phyloP scores from a whole-genome alignment of 306 rosid species.

The Elaeagnus macrophylla region DNA sequence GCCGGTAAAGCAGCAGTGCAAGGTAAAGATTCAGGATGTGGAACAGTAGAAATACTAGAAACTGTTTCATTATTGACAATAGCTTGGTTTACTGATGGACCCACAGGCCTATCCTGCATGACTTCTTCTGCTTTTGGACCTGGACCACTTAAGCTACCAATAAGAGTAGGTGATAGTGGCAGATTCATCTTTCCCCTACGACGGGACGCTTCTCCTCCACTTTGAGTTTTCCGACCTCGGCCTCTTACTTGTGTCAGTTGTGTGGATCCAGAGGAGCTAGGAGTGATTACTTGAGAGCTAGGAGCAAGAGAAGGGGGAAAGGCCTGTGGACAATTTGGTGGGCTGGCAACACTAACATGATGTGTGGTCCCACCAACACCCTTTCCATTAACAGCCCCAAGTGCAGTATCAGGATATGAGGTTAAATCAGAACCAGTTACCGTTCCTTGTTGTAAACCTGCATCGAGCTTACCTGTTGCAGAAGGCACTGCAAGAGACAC shows the following conservation, averaged over 20 bases:
- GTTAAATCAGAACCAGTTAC: constrained; percentile 30
- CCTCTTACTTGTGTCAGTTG: constrained; percentile 55
- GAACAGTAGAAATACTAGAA: constrained; percentile 30
- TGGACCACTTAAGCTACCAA: constrained; percentile 37
- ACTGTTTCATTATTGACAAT: constrained; percentile 26
- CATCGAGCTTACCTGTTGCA: constrained; percentile 36
- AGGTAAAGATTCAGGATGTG: constrained; percentile 27
- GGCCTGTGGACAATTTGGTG: constrained; percentile 33
- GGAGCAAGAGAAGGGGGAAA: constrained; percentile 32
- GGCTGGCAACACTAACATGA: constrained; percentile 27
- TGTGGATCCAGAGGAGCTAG: constrained; percentile 32
- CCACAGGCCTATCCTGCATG: constrained; percentile 32
- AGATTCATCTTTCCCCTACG: constrained; percentile 80
- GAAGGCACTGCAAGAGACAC: constrained; percentile 36
- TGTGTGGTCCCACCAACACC: constrained; percentile 28
- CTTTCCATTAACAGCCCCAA: constrained; percentile 24
- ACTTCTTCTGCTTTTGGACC: constrained; percentile 46
- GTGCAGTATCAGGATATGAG: constrained; percentile 32
- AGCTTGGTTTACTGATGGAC: constrained; percentile 36
- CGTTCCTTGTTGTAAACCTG: constrained; percentile 36
- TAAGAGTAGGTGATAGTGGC: constrained; percentile 28
- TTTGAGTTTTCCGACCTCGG: constrained; percentile 53
- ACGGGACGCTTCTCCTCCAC: constrained; percentile 46
- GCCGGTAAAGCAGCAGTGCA: constrained; percentile 37
- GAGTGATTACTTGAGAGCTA: constrained; percentile 28